Base-by-base conservation (phyloP, 352 stramenopile species). In the Halophytophthora polymorphica region DNA sequence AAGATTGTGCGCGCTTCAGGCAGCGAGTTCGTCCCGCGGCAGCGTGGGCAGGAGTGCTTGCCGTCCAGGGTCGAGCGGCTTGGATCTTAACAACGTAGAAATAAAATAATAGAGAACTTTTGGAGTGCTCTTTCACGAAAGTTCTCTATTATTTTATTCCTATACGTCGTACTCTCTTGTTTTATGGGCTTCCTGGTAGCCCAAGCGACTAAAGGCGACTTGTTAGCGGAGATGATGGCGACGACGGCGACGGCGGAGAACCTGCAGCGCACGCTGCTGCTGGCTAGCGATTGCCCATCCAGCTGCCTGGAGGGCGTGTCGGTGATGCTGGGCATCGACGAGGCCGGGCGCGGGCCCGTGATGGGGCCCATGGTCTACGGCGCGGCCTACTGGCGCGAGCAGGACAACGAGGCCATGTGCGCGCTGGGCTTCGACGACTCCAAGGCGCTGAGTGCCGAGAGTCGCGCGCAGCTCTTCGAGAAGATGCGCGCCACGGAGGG, bases 291-390 rank as follows among this genome's bases (percentile, higher is more conserved):
- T 18, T 76, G 81, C 31, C 86, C 85, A 1, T 23, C 50, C 21
- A 71, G 45, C 48, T 94, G 83, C 47, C 58, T 86, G n/a, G 50
- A 79, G 45, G 78, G 71, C 6, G 66, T 76, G 23, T 71, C 85
- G 0, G 88, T 96, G 40, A 96, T 96, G 66, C 61, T 98, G 15
- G 95, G 93, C 37, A 98, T 98, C 50, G 95, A 98, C 40, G 95
- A 98, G 50, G 95, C 95, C 2, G 95, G 95, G 1, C 77, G 95
- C 28, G 95, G 95, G 13, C 92, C 87, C 0, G 93, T 98, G 4
- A 85, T 98, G 51, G 95, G 95, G 13, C 92, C 93, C 11, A 98
- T 98, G 93, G 90, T 97, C 3, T 98, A 98, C 63, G 91, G 82
- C 25, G 80, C 83, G 6, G 91, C 93, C 25, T 98, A 96, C 66